phyloP scores from a whole-genome alignment of 768 basidiomycete species.

The Mycena polygramma region DNA sequence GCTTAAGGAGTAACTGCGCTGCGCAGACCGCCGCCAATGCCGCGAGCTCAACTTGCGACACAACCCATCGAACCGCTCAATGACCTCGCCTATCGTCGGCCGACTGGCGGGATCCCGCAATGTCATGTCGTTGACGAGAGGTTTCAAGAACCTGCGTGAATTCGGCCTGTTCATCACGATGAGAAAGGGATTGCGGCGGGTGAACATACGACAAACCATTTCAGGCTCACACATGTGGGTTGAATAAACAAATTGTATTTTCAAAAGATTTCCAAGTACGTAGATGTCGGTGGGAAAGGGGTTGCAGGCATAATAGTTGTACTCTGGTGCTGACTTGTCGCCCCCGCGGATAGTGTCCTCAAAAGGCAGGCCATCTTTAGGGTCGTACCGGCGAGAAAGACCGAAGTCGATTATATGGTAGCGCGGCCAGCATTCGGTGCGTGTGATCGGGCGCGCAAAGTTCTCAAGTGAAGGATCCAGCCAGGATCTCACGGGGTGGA shows the following conservation, averaged over 20 bases:
- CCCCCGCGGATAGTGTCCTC: constrained; percentile 4
- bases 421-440: constrained; percentile 20
- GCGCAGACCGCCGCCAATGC: not conserved
- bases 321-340: constrained; percentile 4
- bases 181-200: too few species aligned
- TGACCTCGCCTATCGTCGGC: constrained; percentile 12
- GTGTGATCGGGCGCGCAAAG: not conserved
- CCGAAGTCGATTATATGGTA: constrained; percentile 51
- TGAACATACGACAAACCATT: too few species aligned
- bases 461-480: not conserved
- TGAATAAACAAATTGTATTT: not conserved
- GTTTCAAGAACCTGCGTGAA: not conserved
- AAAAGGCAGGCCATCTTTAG: not conserved
- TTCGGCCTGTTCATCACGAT: not conserved
- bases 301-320: constrained; percentile 30
- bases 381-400: constrained; percentile 10
- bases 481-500: not conserved
- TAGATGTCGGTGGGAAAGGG: constrained; percentile 48
- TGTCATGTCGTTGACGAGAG: constrained; percentile 10
- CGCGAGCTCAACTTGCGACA: not conserved
- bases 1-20: too few species aligned
- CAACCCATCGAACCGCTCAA: not conserved
- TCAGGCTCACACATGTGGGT: not conserved
- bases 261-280: constrained; percentile 44
- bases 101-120: not conserved